Evolutionary conservation across 2,329 filamentous ascomycete species (phyloP).

Genomic region (Pestalotiopsis sp.): DNA sequence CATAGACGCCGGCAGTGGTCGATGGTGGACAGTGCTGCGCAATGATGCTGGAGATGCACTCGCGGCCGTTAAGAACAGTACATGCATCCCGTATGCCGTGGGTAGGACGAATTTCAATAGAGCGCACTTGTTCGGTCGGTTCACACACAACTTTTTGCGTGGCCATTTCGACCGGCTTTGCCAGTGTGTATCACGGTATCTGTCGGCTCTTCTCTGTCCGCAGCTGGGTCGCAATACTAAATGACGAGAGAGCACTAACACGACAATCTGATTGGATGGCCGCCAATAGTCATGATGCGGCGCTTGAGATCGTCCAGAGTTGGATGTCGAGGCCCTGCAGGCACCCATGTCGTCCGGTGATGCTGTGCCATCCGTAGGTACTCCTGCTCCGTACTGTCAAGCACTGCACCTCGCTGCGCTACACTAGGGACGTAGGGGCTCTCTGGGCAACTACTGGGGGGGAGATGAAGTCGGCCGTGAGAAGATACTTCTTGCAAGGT

Average conservation of each 20-base stretch:
- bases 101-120: background rate
- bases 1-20: background rate
- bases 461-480: background rate
- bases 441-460: too few relatives aligned
- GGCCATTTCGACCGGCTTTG: background rate
- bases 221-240: slow-evolving; percentile 10
- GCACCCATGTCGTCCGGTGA: background rate
- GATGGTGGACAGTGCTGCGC: background rate
- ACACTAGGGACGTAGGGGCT: background rate
- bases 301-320: slow-evolving; percentile 6
- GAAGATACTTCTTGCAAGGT: background rate
- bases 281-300: slow-evolving; percentile 17
- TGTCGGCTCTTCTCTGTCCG: background rate
- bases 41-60: background rate
- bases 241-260: background rate
- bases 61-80: background rate
- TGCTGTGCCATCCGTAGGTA: background rate
- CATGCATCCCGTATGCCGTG: background rate
- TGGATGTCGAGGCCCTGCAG: background rate
- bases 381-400: background rate
- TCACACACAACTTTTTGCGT: too few relatives aligned
- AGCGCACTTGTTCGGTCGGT: background rate
- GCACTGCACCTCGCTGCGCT: background rate
- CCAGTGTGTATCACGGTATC: background rate
- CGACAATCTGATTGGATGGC: slow-evolving; percentile 8